Base-by-base conservation (phyloP, 2,329 filamentous ascomycete genomes). In the Penicillium sp. region DNA sequence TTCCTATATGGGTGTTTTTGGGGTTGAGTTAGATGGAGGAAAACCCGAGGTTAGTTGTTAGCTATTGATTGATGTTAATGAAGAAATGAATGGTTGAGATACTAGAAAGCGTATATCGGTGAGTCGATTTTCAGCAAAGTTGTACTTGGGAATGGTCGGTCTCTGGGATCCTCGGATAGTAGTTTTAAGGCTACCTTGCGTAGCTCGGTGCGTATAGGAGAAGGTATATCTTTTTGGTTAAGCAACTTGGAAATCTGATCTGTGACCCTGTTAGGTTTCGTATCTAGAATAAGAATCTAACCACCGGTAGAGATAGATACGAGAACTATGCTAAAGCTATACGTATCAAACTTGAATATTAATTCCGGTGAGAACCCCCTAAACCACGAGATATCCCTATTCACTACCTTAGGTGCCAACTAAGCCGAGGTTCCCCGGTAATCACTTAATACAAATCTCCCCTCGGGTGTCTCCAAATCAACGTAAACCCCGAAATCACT, bases 401-500 rank as follows among this genome's bases (percentile, higher is more conserved):
- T 43, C 15, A 29, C 25, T 19, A 65, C 45, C 49, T 70, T 66
- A 7, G 68, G 68, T 3, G 60, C 62, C 52, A 66, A 9, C 68
- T 67, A 70, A 21, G 55, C 66, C 3, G 59, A 58, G 1, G 68
- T 70, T 0, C 68, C 68, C 19, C 61, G 58, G 44, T 70, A 70
- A 48, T 70, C 68, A 42, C 58, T 60, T 10, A 64, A 45, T 1
- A 57, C 61, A n/a, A 70, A 61, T 41, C 52, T 60, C 15, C 47
- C 53, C 15, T 61, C 60, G 6, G 63, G 43, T 19, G 60, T 49
- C 42, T 70, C 68, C 38, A 70, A 45, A 44, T 70, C 67, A 45
- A 70, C 33, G 44, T 67, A 71, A 19, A 71, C 68, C 1, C 68
- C 68, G 44, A 71, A 71, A 54, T 71, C 68, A 49, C 67, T 70